Evolutionary conservation across 257 asterid genomes (phyloP).

Genomic region (Capsicum baccatum): DNA sequence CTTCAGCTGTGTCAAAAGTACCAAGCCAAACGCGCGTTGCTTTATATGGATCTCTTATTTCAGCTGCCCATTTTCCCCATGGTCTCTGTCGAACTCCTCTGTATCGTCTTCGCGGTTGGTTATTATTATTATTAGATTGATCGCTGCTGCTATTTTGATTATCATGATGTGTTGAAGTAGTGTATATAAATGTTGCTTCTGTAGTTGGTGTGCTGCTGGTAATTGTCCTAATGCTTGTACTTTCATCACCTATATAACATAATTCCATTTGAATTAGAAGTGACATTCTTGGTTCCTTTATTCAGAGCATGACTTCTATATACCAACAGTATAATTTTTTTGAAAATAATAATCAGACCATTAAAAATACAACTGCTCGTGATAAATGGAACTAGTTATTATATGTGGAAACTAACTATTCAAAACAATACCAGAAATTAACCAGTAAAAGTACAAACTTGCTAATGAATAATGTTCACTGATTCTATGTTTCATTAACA

Average conservation of each 20-base stretch:
- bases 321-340: background rate
- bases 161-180: background rate
- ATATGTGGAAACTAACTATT: too few species aligned
- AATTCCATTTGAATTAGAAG: background rate
- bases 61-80: slow-evolving; percentile 76
- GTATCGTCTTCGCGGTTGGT: slow-evolving; percentile 38
- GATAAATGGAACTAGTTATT: too few species aligned
- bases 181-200: slow-evolving; percentile 47
- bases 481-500: background rate
- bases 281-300: too few species aligned
- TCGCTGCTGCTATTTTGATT: background rate
- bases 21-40: slow-evolving; percentile 69
- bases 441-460: too few species aligned
- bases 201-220: slow-evolving; percentile 39
- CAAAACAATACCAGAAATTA: too few species aligned
- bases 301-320: background rate
- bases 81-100: slow-evolving; percentile 65
- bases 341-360: too few species aligned
- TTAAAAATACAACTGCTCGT: too few species aligned
- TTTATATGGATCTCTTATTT: slow-evolving; percentile 59
- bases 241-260: background rate
- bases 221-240: slow-evolving; percentile 32
- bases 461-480: too few species aligned
- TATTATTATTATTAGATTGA: slow-evolving; percentile 16
- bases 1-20: slow-evolving; percentile 58